A percentile compares a stretch with the other conserved stretches of the same genome.
phyloP scores from a whole-genome alignment of 805 yeast species.

The Wickerhamomyces chaumierensis region DNA sequence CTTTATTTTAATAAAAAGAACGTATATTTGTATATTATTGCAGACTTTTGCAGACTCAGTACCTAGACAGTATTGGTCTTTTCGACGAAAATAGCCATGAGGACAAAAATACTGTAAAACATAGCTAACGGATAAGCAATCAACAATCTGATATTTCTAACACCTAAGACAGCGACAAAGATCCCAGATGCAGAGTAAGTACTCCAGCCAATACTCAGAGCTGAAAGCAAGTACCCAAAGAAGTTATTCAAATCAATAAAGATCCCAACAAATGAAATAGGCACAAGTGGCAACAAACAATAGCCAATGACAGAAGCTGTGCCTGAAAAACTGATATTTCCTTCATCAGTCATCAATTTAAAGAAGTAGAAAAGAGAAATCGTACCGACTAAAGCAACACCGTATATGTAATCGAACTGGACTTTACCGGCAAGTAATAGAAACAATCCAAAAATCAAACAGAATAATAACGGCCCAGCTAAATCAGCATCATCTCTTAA shows the following conservation, averaged over 20 bases:
- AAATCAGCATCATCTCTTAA: slow-evolving; percentile 81
- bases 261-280: slow-evolving; percentile 59
- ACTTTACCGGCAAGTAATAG: slow-evolving; percentile 82
- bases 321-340: slow-evolving; percentile 40
- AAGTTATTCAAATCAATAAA: slow-evolving; percentile 54
- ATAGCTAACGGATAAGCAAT: slow-evolving; percentile 89
- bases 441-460: slow-evolving; percentile 74
- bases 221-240: slow-evolving; percentile 60
- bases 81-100: slow-evolving; percentile 81
- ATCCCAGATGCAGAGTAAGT: slow-evolving; percentile 90
- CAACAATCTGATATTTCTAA: slow-evolving; percentile 76
- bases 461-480: slow-evolving; percentile 91
- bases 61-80: too few species aligned
- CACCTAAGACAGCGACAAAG: slow-evolving; percentile 72
- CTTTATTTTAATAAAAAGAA: too few species aligned
- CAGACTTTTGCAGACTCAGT: too few species aligned
- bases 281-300: slow-evolving; percentile 82
- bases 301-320: slow-evolving; percentile 92
- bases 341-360: slow-evolving; percentile 70
- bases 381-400: slow-evolving; percentile 89
- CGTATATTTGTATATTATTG: background rate
- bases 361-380: slow-evolving; percentile 73
- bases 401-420: slow-evolving; percentile 94
- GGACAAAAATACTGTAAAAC: slow-evolving; percentile 88
- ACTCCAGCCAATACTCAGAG: slow-evolving; percentile 74